Conservation (phyloP, 2,329 filamentous ascomycete genomes). For the Calonectria pseudoturangicola region DNA sequence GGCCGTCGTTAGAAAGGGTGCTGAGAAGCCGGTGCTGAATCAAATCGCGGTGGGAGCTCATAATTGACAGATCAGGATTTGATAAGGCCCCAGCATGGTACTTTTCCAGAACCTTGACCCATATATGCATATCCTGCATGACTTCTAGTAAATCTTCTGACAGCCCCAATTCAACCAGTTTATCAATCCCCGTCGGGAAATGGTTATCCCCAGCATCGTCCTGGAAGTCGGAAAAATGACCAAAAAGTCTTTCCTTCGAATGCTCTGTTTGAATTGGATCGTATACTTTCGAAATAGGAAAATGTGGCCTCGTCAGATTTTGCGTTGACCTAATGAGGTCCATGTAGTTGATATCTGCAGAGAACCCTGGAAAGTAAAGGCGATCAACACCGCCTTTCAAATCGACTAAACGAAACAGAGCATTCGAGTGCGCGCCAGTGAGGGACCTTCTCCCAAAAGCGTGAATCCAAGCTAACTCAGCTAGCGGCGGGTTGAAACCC, state of each 20-base stretch:
- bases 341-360: slow-evolving; percentile 6
- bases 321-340: not conserved
- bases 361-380: not conserved
- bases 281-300: not conserved
- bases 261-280: not conserved
- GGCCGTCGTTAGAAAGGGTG: not conserved
- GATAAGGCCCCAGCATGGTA: not conserved
- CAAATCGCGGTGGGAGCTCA: not conserved
- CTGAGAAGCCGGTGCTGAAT: not conserved
- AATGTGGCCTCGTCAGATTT: not conserved
- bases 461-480: not conserved
- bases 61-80: not conserved
- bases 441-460: not conserved
- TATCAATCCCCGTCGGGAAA: not conserved
- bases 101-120: not conserved
- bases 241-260: not conserved
- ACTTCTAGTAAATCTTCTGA: not conserved
- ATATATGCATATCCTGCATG: not conserved
- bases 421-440: not conserved
- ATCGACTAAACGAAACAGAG: not conserved
- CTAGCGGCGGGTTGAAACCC: not conserved
- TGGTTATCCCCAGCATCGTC: not conserved
- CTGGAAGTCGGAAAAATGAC: not conserved
- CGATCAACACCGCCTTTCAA: not conserved
- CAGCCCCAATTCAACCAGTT: not conserved